These are phyloP conservation scores for Cokeromyces recurvatus DNA, from an alignment of 371 early-diverging fungal species.

Conservation along the genomic window DNA sequence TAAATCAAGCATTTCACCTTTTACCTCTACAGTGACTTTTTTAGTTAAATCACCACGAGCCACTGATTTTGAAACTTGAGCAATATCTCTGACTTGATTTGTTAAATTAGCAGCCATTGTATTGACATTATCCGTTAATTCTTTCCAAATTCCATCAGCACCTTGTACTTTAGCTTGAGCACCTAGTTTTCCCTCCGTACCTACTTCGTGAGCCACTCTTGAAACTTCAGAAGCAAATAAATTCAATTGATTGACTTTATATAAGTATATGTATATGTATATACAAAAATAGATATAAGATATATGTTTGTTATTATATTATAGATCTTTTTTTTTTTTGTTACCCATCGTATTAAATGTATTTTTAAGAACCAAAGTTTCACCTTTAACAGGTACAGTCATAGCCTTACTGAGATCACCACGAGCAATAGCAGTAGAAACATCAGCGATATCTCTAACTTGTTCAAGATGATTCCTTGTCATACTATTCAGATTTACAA, in stretches of 20 bases:
- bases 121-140: slow-evolving; percentile 64
- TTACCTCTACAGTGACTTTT: slow-evolving; percentile 48
- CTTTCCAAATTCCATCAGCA: slow-evolving; percentile 66
- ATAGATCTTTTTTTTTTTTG: background rate
- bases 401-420: slow-evolving; percentile 70
- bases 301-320: too few species aligned
- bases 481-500: slow-evolving; percentile 64
- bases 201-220: slow-evolving; percentile 49
- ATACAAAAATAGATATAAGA: background rate
- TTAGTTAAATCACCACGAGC: slow-evolving; percentile 52
- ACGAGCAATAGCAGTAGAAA: slow-evolving; percentile 67
- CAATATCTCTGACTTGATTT: slow-evolving; percentile 57
- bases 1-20: slow-evolving; percentile 61
- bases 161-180: slow-evolving; percentile 44
- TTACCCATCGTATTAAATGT: slow-evolving; percentile 72
- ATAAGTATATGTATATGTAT: too few species aligned
- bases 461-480: slow-evolving; percentile 63
- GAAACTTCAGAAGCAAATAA: slow-evolving; percentile 51
- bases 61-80: slow-evolving; percentile 55
- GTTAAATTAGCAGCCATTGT: slow-evolving; percentile 56
- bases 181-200: slow-evolving; percentile 46
- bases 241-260: slow-evolving; percentile 43
- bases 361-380: slow-evolving; percentile 62
- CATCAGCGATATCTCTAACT: slow-evolving; percentile 70
- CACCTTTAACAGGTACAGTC: slow-evolving; percentile 64